These are phyloP conservation scores for Hippophae gyantsensis DNA, from an alignment of 306 rosid species.

Conservation along the genomic window DNA sequence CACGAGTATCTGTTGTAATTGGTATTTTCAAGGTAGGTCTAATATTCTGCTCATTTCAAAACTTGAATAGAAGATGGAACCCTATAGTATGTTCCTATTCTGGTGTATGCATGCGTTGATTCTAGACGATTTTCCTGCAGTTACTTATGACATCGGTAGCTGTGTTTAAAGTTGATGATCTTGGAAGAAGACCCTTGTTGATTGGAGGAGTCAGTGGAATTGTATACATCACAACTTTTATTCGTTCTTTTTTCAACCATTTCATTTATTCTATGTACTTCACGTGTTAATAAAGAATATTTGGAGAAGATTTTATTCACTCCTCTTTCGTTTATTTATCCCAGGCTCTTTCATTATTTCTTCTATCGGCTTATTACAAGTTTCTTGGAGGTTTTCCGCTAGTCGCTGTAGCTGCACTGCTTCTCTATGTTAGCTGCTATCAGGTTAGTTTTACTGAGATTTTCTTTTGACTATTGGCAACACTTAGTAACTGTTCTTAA, in stretches of 20 bases:
- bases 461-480: conserved; percentile 7
- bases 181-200: conserved; percentile 87
- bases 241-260: neutral
- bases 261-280: neutral
- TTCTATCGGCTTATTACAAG: conserved; percentile 80
- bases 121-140: conserved; percentile 37
- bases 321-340: conserved; percentile 19
- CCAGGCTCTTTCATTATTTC: conserved; percentile 65
- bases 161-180: conserved; percentile 82
- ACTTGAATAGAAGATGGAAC: conserved; percentile 10
- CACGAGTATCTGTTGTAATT: conserved; percentile 85
- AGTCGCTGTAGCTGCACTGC: conserved; percentile 82
- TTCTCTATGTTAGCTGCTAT: conserved; percentile 92
- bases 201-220: conserved; percentile 90
- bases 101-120: conserved; percentile 15
- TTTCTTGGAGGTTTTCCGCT: conserved; percentile 79
- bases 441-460: conserved; percentile 42
- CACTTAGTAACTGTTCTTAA: too few species aligned
- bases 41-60: conserved; percentile 11
- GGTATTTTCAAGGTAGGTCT: conserved; percentile 76
- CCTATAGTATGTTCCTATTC: conserved; percentile 1
- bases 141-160: conserved; percentile 83
- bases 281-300: neutral
- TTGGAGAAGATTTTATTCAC: conserved; percentile 14
- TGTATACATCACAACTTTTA: conserved; percentile 37